Conservation (phyloP, 2,329 filamentous ascomycete genomes). For the Aaosphaeria arxii region DNA sequence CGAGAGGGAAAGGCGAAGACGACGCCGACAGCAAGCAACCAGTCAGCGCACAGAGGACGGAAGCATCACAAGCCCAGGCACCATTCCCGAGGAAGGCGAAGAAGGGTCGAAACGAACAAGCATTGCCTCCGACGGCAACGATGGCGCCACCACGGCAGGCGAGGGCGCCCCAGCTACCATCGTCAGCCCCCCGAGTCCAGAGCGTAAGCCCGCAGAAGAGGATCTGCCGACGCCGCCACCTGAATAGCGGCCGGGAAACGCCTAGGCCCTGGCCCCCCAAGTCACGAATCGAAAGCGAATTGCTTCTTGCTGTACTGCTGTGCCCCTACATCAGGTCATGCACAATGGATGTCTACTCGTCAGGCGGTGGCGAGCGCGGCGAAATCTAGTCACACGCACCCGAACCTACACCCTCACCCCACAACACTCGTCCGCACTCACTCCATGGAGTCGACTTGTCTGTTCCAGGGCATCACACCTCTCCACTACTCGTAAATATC, state of each 20-base stretch:
- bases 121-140: conserved; percentile 4
- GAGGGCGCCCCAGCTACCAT: conserved; percentile 30
- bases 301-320: no score
- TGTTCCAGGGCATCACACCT: no score
- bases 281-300: no score
- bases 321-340: no score
- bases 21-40: conserved; percentile 47
- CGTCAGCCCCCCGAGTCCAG: conserved; percentile 37
- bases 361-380: no score
- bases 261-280: no score
- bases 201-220: conserved; percentile 13
- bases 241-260: conserved; percentile 7
- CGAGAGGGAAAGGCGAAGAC: conserved; percentile 67
- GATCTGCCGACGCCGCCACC: conserved; percentile 31
- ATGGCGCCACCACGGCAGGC: conserved; percentile 8
- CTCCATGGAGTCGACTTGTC: no score
- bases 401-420: no score
- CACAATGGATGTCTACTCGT: no score
- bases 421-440: no score
- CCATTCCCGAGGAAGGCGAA: conserved; percentile 30
- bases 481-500: no score
- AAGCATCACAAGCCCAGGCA: conserved; percentile 27
- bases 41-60: conserved; percentile 29
- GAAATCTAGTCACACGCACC: no score
- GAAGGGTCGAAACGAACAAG: conserved; percentile 7